Conservation (phyloP, 73 alveolate genomes). For the Paramecium octaurelia region DNA sequence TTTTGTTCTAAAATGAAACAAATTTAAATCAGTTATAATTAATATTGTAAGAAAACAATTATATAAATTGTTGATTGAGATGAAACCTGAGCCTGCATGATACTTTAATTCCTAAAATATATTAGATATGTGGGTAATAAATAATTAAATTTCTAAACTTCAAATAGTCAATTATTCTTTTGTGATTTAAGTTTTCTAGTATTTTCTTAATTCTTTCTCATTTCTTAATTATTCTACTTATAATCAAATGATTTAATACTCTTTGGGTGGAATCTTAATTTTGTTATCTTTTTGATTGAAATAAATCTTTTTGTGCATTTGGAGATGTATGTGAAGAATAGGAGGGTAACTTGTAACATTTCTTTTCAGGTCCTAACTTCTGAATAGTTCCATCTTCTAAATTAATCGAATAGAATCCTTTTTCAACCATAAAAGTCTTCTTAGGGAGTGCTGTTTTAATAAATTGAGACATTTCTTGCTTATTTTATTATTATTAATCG, state of each 20-base stretch:
- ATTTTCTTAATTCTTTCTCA: background rate
- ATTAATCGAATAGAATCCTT: background rate
- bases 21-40: background rate
- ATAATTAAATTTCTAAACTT: background rate
- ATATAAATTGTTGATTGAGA: background rate
- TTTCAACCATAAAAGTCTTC: background rate
- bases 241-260: background rate
- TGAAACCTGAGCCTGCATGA: background rate
- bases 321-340: background rate
- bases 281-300: background rate
- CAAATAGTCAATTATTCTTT: background rate
- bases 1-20: background rate
- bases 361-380: constrained; percentile 23
- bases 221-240: background rate
- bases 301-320: background rate
- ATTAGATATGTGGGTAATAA: background rate
- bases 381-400: background rate
- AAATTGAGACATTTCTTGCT: background rate
- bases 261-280: background rate
- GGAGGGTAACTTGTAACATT: background rate
- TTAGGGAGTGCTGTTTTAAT: background rate
- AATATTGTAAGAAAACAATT: background rate
- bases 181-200: background rate
- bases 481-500: background rate
- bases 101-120: background rate